These are phyloP conservation scores for Nemania sp. DNA, from an alignment of 2,329 filamentous ascomycete genomes.

Conservation along the genomic window DNA sequence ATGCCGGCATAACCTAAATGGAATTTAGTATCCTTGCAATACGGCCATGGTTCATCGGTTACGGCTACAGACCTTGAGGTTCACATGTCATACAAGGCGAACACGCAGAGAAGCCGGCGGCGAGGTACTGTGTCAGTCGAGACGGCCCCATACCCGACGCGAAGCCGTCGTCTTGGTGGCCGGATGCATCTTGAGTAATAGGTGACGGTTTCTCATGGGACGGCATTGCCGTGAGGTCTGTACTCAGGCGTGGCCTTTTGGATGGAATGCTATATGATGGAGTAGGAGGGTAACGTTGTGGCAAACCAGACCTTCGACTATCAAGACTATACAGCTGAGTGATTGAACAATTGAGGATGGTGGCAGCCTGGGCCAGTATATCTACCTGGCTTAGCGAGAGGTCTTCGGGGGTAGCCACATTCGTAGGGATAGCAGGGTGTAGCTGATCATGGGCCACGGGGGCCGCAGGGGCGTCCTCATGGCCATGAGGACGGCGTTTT, in stretches of 20 bases:
- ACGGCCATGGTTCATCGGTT: constrained; percentile 13
- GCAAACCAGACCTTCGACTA: constrained; percentile 39
- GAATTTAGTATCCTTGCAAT: constrained; percentile 33
- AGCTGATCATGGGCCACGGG: constrained; percentile 42
- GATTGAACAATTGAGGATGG: constrained; percentile 40
- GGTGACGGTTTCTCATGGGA: constrained; percentile 34
- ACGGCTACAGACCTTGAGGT: constrained; percentile 41
- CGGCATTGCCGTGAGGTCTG: constrained; percentile 36
- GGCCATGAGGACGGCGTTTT: constrained; percentile 50
- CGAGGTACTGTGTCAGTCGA: constrained; percentile 42
- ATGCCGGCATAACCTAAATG: constrained; percentile 37
- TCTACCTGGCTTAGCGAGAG: constrained; percentile 39
- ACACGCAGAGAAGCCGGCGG: constrained; percentile 43
- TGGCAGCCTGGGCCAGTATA: constrained; percentile 44
- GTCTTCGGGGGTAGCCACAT: constrained; percentile 31
- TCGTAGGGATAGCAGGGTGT: constrained; percentile 35
- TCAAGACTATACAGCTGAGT: constrained; percentile 38
- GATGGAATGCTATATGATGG: constrained; percentile 27
- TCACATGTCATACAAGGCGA: constrained; percentile 43
- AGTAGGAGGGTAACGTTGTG: constrained; percentile 34
- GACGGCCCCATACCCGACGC: constrained; percentile 35
- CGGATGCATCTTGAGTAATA: constrained; percentile 29
- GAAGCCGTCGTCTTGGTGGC: constrained; percentile 29
- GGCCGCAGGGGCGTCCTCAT: constrained; percentile 45
- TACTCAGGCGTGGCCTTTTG: constrained; percentile 32